Evolutionary conservation across 1,139 yeast species (phyloP), one percentile per base, ranked within the genome.

Genomic region (Magnusiomyces magnusii): DNA sequence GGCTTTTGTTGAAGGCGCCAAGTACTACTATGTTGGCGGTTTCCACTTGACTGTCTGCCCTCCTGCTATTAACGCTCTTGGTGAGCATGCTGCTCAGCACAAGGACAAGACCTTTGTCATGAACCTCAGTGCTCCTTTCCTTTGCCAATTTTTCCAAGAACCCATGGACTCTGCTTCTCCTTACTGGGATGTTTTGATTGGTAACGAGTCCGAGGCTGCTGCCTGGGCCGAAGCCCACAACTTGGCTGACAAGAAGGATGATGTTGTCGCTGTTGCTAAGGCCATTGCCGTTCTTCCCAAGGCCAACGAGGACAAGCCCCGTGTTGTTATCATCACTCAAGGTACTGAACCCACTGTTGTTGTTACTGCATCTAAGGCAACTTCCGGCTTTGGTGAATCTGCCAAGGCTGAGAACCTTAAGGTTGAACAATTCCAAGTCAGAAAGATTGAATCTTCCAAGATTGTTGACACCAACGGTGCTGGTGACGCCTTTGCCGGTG

Each of bases 401-500:
- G 73, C 76, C 58, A 74, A 73, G 44, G 71, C 80, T 54, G 81
- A 80, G 61, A 71, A 79, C 52, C 80, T 73, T 68, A 74, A 72
- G 25, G 76, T 81, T 63, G 74, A 80, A 65, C 77, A 78, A 68
- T 84, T 75, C 79, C 80, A 87, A 57, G 97, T 93, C 59, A 86
- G 83, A 67, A 81, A 85, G 63, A 80, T 93, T 70, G 86, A 82
- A 54, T 70, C 82, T 54, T 76, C 80, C 57, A 79, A 86, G 75
- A 81, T 93, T 64, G 85, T 81, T 60, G 99, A 93, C 78, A 89
- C 98, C 72, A 93, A 93, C 77, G 99, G 99, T 79, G 99, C 99
- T 54, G 99, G 99, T 74, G 99, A 93, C 73, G 98, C 99, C 27
- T 93, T 93, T 72, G 99, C 98, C 61, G 96, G 96, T 71, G 99